phyloP scores from a whole-genome alignment of 2,329 filamentous ascomycete genomes.

The Aspergillus neoniger region DNA sequence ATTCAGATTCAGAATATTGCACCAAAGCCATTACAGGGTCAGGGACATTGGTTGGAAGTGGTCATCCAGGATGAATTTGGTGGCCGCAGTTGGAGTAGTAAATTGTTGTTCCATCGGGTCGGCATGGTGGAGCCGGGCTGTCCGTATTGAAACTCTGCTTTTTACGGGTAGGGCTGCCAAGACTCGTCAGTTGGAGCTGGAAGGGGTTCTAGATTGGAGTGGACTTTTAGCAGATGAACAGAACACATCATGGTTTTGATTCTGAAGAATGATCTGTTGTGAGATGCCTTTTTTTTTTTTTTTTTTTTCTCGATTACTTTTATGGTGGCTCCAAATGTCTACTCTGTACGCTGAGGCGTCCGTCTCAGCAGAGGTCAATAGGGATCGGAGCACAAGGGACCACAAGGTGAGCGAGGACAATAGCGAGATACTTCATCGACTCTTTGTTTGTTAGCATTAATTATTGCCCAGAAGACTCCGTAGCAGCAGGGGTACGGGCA shows the following conservation, averaged over 20 bases:
- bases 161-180: not conserved
- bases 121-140: not conserved
- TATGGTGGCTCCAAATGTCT: too few relatives aligned
- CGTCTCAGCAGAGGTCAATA: too few relatives aligned
- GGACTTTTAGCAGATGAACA: not conserved
- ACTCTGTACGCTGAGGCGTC: too few relatives aligned
- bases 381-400: too few relatives aligned
- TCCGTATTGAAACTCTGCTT: not conserved
- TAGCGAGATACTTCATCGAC: too few relatives aligned
- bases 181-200: not conserved
- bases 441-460: too few relatives aligned
- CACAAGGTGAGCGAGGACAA: too few relatives aligned
- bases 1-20: slow-evolving; percentile 59
- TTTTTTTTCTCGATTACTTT: too few relatives aligned
- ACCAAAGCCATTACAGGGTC: slow-evolving; percentile 60
- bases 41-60: not conserved
- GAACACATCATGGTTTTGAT: not conserved
- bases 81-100: not conserved
- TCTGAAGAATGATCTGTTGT: too few relatives aligned
- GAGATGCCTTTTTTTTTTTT: too few relatives aligned
- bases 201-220: not conserved
- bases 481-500: too few relatives aligned
- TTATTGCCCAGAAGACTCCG: not conserved
- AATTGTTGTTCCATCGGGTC: slow-evolving; percentile 1
- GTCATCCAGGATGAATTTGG: not conserved